A percentile compares a stretch with the other conserved stretches of the same genome.
phyloP scores from a whole-genome alignment of 306 rosid species.

The Ormosia emarginata region DNA sequence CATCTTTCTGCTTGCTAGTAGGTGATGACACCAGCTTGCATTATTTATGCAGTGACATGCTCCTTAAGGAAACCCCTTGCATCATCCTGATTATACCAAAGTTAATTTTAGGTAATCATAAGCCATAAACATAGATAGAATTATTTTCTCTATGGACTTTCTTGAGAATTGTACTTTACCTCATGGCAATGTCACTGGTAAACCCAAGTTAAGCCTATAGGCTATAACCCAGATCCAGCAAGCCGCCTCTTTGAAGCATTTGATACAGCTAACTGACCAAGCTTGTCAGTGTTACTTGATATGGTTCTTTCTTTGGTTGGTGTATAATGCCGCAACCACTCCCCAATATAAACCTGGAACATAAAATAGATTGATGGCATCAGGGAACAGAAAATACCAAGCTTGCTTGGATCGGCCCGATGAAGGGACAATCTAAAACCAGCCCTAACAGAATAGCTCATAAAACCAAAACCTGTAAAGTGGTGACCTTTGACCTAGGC shows the following conservation, averaged over 20 bases:
- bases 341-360: constrained; percentile 74
- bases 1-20: not conserved
- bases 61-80: not conserved
- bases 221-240: constrained; percentile 61
- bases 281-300: constrained; percentile 52
- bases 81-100: not conserved
- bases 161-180: not conserved
- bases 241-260: constrained; percentile 79
- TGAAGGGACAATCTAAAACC: not conserved
- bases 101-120: not conserved
- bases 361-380: not conserved
- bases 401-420: not conserved
- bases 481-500: not conserved
- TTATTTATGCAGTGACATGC: constrained; percentile 14
- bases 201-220: not conserved
- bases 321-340: constrained; percentile 71
- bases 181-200: not conserved
- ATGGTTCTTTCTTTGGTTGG: constrained; percentile 48
- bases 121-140: not conserved
- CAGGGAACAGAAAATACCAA: not conserved
- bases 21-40: not conserved
- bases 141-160: not conserved
- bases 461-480: not conserved
- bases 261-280: constrained; percentile 68
- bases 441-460: not conserved